Base-by-base conservation (phyloP, 805 yeast genomes). In the Candida nemodendra region DNA sequence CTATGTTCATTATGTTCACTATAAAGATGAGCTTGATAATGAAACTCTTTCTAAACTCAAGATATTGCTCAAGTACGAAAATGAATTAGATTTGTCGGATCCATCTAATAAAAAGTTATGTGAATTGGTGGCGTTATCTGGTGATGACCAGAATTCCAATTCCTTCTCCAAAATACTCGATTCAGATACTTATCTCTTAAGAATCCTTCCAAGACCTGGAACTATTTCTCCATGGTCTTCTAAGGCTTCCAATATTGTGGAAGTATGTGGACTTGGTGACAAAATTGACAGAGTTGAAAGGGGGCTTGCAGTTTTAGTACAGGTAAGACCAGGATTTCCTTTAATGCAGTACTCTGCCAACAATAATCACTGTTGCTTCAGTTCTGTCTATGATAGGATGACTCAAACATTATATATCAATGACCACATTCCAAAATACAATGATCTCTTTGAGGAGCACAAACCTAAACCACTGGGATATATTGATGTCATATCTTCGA, bases 201-300 rank as follows among this genome's bases (percentile, higher is more conserved):
- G 95, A 59, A 73, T 93, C 36, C 71, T 89, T 36, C 99, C 99
- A 30, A 79, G 98, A 62, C 70, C 89, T 6, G 99, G 99, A 44
- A 93, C 99, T 9, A 91, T 93, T 49, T 90, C 98, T 18, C 98
- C 99, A 23, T 93, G 99, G 99, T 87, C 96, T 8, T 90, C 98
- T 11, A 93, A 93, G 67, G 99, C 99, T 18, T 90, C 99, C 27
- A 91, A 93, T 65, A 93, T 93, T 50, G 76, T 90, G 36, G 78
- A 81, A 39, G 95, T 86, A 39, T 87, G 96, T 66, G 96, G 96
- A 8, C 72, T 93, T 44, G 75, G 71, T 26, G 70, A 72, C 14
- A 75, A 72, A 44, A 71, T 93, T 33, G 86, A 79, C 56, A 77
- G 98, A 54, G 81, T 93, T 40, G 99, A 93, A 69, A 79, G 99